phyloP scores from a whole-genome alignment of 75 land plant genomes.

The Cunninghamia lanceolata region DNA sequence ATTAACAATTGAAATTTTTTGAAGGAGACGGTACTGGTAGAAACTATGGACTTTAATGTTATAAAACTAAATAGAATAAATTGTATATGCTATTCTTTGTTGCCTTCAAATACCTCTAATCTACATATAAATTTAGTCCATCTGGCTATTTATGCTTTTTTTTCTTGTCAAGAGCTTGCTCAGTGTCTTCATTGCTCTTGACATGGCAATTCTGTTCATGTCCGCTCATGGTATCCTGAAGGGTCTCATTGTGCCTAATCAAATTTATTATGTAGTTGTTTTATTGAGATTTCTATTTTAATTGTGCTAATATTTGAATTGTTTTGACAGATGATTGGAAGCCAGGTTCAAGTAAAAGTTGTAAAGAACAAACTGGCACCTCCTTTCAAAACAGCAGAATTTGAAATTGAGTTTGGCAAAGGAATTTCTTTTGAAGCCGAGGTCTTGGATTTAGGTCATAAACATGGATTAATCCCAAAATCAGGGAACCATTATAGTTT shows the following conservation, averaged over 20 bases:
- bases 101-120: not conserved
- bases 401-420: slow-evolving; percentile 88
- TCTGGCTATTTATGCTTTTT: not conserved
- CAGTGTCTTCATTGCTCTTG: not conserved
- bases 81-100: not conserved
- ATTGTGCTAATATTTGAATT: not conserved
- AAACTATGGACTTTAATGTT: not conserved
- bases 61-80: not conserved
- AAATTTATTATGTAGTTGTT: not conserved
- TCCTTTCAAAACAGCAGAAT: slow-evolving; percentile 68
- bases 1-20: not conserved
- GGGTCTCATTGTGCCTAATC: not conserved
- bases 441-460: slow-evolving; percentile 63
- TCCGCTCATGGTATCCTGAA: not conserved
- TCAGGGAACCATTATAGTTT: slow-evolving; percentile 19
- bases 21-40: not conserved
- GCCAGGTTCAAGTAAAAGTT: slow-evolving; percentile 63
- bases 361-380: slow-evolving; percentile 88
- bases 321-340: slow-evolving; percentile 47
- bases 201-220: not conserved
- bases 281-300: not conserved
- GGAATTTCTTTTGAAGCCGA: slow-evolving; percentile 77
- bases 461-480: slow-evolving; percentile 60
- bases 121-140: not conserved
- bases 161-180: not conserved